Conservation (phyloP, 306 rosid genomes). For the Pyrus pyrifolia region DNA sequence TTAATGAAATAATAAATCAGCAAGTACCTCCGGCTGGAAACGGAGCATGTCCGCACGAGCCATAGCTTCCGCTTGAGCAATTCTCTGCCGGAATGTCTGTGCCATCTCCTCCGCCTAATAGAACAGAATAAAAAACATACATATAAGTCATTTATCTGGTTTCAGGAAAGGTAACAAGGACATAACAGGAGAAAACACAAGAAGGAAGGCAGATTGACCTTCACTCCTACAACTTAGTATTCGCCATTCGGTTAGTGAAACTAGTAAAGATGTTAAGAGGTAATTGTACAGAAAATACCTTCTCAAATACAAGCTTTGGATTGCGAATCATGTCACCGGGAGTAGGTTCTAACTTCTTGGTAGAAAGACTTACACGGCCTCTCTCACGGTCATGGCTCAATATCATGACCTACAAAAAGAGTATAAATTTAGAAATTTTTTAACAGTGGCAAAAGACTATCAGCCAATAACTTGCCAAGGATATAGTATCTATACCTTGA, state of each 20-base stretch:
- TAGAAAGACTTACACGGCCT: slow-evolving; percentile 94
- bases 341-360: slow-evolving; percentile 93
- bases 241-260: background rate
- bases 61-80: slow-evolving; percentile 99
- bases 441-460: slow-evolving; percentile 4
- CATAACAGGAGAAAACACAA: background rate
- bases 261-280: slow-evolving; percentile 1
- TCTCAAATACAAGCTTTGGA: slow-evolving; percentile 88
- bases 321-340: slow-evolving; percentile 99
- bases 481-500: slow-evolving; percentile 52
- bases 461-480: slow-evolving; percentile 3
- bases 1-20: background rate
- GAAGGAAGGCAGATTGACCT: background rate
- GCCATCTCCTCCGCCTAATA: slow-evolving; percentile 97
- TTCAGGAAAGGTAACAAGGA: background rate
- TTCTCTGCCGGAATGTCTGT: slow-evolving; percentile 91
- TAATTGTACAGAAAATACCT: slow-evolving; percentile 49
- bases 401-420: slow-evolving; percentile 78
- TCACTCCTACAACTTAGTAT: background rate
- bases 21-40: slow-evolving; percentile 83
- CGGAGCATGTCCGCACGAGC: slow-evolving; percentile 94
- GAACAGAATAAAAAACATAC: slow-evolving; percentile 20
- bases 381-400: slow-evolving; percentile 89
- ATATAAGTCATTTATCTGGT: background rate
- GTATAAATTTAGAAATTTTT: slow-evolving; percentile 8